Percentiles rank a stretch among this genome's conserved stretches.
Conservation (phyloP, 2,329 filamentous ascomycete genomes). For the Scedosporium aurantiacum region DNA sequence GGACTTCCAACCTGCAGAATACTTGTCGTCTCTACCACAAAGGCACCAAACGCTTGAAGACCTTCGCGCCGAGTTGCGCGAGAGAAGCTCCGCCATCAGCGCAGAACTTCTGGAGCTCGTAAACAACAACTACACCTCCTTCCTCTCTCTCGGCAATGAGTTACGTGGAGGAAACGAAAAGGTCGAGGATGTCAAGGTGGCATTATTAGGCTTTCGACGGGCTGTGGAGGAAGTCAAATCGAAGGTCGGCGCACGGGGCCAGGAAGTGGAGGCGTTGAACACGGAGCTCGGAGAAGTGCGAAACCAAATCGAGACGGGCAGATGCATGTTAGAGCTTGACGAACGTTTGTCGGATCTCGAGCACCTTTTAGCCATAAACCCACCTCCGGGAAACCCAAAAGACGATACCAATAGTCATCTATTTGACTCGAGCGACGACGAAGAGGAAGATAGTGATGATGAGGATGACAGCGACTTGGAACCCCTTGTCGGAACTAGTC, state of each 20-base stretch:
- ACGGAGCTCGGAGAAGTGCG: conserved; percentile 57
- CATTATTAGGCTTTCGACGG: conserved; percentile 72
- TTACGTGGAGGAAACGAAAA: conserved; percentile 81
- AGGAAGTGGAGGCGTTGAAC: conserved; percentile 51
- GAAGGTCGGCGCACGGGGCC: conserved; percentile 51
- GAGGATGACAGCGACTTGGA: conserved; percentile 17
- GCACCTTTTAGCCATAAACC: conserved; percentile 44
- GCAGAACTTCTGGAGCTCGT: conserved; percentile 88
- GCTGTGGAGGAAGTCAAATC: conserved; percentile 66
- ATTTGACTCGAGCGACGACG: conserved; percentile 23
- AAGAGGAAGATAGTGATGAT: conserved; percentile 27
- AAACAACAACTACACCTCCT: conserved; percentile 89
- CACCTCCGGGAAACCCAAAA: conserved; percentile 12
- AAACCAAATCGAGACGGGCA: conserved; percentile 47
- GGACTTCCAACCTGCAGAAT: conserved; percentile 67
- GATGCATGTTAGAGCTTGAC: conserved; percentile 56
- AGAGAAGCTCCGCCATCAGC: conserved; percentile 67
- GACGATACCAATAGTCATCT: conserved; percentile 9
- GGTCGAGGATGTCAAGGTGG: conserved; percentile 81
- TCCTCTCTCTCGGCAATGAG: conserved; percentile 70
- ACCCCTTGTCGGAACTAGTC: conserved; percentile 33
- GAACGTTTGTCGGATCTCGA: conserved; percentile 54
- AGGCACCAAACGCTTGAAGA: conserved; percentile 96
- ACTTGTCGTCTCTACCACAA: conserved; percentile 69
- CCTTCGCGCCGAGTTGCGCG: conserved; percentile 72